Evolutionary conservation across 257 asterid species (phyloP).

Genomic region (Solanum pennellii): DNA sequence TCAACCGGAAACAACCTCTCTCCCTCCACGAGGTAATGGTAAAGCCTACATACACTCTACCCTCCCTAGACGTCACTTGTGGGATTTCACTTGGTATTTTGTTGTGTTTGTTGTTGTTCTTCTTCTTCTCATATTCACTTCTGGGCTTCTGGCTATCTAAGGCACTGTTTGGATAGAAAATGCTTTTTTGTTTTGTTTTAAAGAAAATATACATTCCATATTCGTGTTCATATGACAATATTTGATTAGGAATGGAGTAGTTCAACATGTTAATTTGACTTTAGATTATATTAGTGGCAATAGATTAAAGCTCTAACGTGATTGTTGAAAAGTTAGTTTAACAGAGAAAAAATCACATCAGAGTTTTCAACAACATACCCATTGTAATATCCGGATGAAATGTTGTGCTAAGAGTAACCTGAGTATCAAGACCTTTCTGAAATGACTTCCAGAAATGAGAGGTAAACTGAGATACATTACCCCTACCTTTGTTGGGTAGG

Average conservation of each 20-base stretch:
- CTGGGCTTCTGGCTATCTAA: not conserved
- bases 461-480: not conserved
- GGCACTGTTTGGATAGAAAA: not conserved
- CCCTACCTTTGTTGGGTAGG: not conserved
- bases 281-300: not conserved
- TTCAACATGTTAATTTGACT: not conserved
- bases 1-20: not conserved
- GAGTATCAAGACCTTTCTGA: too few species aligned
- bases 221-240: not conserved
- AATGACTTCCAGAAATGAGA: too few species aligned
- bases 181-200: not conserved
- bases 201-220: not conserved
- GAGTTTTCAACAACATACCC: not conserved
- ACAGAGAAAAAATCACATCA: not conserved
- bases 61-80: not conserved
- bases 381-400: not conserved
- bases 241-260: not conserved
- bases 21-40: not conserved
- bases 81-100: not conserved
- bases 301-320: not conserved
- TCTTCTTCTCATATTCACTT: not conserved
- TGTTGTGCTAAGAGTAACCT: too few species aligned
- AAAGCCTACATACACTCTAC: not conserved
- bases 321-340: not conserved
- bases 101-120: not conserved